Evolutionary conservation across 768 basidiomycete genomes (phyloP).

Genomic region (Phanerochaete sordida): DNA sequence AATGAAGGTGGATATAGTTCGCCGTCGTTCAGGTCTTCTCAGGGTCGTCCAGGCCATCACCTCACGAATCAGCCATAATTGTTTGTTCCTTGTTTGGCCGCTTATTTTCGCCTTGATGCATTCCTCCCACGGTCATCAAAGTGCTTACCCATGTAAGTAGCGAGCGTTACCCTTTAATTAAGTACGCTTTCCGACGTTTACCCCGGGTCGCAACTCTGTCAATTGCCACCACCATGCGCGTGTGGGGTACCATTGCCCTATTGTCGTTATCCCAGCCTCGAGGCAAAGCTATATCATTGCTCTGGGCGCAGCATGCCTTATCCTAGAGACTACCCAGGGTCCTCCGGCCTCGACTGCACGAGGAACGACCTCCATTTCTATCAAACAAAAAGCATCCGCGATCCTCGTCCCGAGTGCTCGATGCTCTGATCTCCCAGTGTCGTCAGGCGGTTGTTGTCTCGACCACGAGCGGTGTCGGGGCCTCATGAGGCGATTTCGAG

Average conservation of each 20-base stretch:
- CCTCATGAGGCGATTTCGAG: too few relatives aligned
- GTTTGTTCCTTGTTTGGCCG: conserved; percentile 12
- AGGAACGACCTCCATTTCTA: conserved; percentile 2
- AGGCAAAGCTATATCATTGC: background rate
- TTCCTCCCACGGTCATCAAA: conserved; percentile 3
- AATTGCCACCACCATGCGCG: background rate
- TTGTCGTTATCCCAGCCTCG: background rate
- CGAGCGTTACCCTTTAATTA: background rate
- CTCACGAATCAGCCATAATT: conserved; percentile 7
- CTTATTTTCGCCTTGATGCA: conserved; percentile 4
- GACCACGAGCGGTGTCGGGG: background rate
- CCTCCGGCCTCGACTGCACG: conserved; percentile 2
- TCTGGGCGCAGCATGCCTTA: background rate
- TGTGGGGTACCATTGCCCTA: background rate
- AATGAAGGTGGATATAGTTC: conserved; percentile 16
- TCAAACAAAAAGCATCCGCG: conserved; percentile 2
- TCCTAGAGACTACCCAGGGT: background rate
- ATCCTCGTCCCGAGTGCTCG: background rate
- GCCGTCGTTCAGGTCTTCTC: conserved; percentile 9
- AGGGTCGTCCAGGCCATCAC: conserved; percentile 9
- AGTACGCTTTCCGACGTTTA: background rate
- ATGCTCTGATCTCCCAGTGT: background rate
- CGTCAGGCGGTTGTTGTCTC: background rate
- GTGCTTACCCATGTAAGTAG: background rate
- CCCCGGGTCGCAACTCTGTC: background rate